These are phyloP conservation scores for Scopulariopsis brevicaulis DNA, from an alignment of 2,329 filamentous ascomycete species.

Conservation along the genomic window DNA sequence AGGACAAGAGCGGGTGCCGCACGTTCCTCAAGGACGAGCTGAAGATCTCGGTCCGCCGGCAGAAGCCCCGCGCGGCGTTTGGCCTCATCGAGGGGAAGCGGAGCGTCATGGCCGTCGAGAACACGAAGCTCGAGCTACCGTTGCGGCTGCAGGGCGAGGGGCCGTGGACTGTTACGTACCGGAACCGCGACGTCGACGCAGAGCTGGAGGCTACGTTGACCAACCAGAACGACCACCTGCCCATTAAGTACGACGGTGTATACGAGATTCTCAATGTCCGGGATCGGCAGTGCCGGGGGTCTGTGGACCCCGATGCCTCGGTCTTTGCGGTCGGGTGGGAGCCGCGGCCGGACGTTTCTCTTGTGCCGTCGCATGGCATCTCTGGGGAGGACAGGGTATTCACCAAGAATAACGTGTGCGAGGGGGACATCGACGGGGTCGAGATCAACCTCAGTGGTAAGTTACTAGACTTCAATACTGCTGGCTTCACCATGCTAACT, in stretches of 20 bases:
- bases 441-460: constrained; percentile 70
- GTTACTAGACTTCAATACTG: constrained; percentile 10
- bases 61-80: constrained; percentile 79
- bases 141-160: constrained; percentile 75
- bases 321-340: constrained; percentile 79
- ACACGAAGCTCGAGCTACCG: constrained; percentile 62
- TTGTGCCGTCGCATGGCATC: constrained; percentile 55
- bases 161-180: constrained; percentile 74
- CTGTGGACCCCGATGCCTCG: constrained; percentile 62
- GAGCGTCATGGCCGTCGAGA: constrained; percentile 64
- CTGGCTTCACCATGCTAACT: background rate
- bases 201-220: constrained; percentile 23
- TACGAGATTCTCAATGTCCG: constrained; percentile 72
- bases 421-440: constrained; percentile 85
- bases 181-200: constrained; percentile 37
- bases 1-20: constrained; percentile 78
- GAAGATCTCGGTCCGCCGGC: constrained; percentile 77
- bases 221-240: constrained; percentile 57
- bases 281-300: constrained; percentile 74
- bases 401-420: constrained; percentile 74
- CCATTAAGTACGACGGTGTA: constrained; percentile 54
- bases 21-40: constrained; percentile 75
- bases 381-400: constrained; percentile 39
- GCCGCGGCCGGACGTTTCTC: constrained; percentile 59
- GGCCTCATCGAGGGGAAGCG: constrained; percentile 75